These are phyloP conservation scores for Neolentinus lepideus DNA, from an alignment of 1,284 basidiomycete species.

Conservation along the genomic window DNA sequence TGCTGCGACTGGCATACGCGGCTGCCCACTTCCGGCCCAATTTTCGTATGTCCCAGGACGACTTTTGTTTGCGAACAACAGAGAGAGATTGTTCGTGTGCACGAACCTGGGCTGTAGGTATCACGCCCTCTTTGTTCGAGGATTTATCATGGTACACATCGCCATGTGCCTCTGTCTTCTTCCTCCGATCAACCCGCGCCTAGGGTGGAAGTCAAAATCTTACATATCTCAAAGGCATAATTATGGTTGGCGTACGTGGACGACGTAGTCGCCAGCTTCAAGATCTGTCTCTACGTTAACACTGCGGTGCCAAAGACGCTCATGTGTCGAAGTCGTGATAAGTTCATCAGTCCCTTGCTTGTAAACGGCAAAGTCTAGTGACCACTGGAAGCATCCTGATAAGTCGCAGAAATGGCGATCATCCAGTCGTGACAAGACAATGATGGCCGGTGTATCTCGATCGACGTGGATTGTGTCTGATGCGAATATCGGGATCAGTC, in stretches of 20 bases:
- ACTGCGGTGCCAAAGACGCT: conserved; percentile 26
- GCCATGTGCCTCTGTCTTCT: no score
- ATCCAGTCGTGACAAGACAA: conserved; percentile 43
- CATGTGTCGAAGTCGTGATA: conserved; percentile 28
- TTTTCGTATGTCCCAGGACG: background rate
- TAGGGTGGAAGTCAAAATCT: no score
- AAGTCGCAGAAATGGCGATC: conserved; percentile 34
- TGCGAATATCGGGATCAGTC: background rate
- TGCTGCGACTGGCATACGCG: background rate
- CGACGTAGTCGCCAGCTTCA: conserved; percentile 40
- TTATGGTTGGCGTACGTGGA: conserved; percentile 31
- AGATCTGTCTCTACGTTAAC: conserved; percentile 33
- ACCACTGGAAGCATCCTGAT: conserved; percentile 26
- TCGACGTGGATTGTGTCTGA: conserved; percentile 36
- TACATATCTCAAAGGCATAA: no score
- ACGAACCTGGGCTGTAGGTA: no score
- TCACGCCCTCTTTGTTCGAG: no score
- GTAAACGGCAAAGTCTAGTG: conserved; percentile 42
- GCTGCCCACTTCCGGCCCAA: background rate
- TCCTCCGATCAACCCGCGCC: no score
- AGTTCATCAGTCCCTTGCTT: conserved; percentile 26
- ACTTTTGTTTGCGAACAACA: background rate
- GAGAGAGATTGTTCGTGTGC: no score
- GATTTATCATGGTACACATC: no score
- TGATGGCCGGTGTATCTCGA: conserved; percentile 28